phyloP scores from a whole-genome alignment of 2,329 filamentous ascomycete species.

The Acrocalymma vagum region DNA sequence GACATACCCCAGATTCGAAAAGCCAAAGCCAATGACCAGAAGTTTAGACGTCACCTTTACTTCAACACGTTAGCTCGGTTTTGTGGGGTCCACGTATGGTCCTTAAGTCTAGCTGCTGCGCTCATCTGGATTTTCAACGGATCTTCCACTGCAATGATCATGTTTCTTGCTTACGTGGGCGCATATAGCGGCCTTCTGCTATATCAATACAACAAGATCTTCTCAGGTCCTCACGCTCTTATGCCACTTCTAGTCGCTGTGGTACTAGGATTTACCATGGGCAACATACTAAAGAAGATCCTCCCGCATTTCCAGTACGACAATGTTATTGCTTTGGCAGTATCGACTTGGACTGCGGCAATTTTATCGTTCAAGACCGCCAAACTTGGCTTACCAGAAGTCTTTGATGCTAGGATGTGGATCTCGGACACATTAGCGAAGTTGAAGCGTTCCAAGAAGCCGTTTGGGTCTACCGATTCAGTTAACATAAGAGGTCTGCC shows the following conservation, averaged over 20 bases:
- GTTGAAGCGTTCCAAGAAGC: conserved; percentile 17
- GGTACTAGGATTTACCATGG: conserved; percentile 56
- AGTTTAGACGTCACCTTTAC: conserved; percentile 59
- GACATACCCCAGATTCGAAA: conserved; percentile 53
- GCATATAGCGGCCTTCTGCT: conserved; percentile 62
- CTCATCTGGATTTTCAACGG: conserved; percentile 63
- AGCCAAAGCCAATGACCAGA: conserved; percentile 55
- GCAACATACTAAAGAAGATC: conserved; percentile 54
- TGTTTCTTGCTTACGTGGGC: conserved; percentile 60
- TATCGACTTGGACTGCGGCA: conserved; percentile 62
- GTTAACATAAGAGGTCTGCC: conserved; percentile 35
- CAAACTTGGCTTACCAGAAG: conserved; percentile 57
- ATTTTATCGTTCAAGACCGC: conserved; percentile 58
- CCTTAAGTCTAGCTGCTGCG: conserved; percentile 57
- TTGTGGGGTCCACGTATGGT: conserved; percentile 62
- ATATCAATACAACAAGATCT: conserved; percentile 61
- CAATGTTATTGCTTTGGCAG: conserved; percentile 58
- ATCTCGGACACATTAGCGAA: conserved; percentile 28
- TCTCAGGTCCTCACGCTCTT: conserved; percentile 58
- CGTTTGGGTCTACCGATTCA: conserved; percentile 24
- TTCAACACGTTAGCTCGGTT: conserved; percentile 60
- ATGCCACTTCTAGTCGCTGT: conserved; percentile 58
- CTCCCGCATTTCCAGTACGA: conserved; percentile 53
- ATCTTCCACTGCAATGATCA: conserved; percentile 51
- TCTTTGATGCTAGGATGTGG: conserved; percentile 36